Evolutionary conservation across 352 stramenopile species (phyloP).

Genomic region (Globisporangium echinulatum): DNA sequence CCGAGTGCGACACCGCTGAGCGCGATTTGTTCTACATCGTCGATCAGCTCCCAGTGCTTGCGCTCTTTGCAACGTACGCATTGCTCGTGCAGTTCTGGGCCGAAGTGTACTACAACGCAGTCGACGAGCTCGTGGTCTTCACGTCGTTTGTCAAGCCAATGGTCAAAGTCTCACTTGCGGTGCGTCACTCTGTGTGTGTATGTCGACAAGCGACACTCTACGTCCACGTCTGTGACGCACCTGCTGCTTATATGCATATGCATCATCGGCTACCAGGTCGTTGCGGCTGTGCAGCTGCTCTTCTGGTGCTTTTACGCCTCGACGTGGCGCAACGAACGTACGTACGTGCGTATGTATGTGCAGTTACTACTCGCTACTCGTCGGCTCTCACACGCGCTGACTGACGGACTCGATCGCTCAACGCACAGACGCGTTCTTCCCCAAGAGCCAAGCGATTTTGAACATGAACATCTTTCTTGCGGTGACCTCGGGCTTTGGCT

Average conservation of each 20-base stretch:
- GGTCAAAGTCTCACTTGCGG: slow-evolving; percentile 54
- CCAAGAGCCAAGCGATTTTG: slow-evolving; percentile 63
- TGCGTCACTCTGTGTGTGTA: slow-evolving; percentile 14
- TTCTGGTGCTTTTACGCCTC: slow-evolving; percentile 82
- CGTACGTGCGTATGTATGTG: slow-evolving; percentile 1
- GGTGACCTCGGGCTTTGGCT: slow-evolving; percentile 69
- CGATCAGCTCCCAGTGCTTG: slow-evolving; percentile 76
- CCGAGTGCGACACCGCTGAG: slow-evolving; percentile 50
- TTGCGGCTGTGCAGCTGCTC: slow-evolving; percentile 51
- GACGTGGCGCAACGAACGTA: slow-evolving; percentile 65
- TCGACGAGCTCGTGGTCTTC: slow-evolving; percentile 62
- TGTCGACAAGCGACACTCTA: too few species aligned
- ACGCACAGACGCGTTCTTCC: slow-evolving; percentile 67
- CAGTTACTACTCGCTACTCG: too few species aligned
- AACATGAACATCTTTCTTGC: slow-evolving; percentile 81
- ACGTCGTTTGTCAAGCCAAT: slow-evolving; percentile 62
- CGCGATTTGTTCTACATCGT: slow-evolving; percentile 84
- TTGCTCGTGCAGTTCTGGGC: slow-evolving; percentile 86
- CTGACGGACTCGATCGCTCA: background rate
- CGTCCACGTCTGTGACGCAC: background rate
- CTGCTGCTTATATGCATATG: too few species aligned
- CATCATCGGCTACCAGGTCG: slow-evolving; percentile 19
- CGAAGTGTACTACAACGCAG: slow-evolving; percentile 86
- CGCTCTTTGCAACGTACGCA: slow-evolving; percentile 78
- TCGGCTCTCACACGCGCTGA: background rate